Percentiles rank a stretch among this genome's conserved stretches.
These are phyloP conservation scores for Dioscorea zingiberensis DNA, from an alignment of 106 monocot species.

Conservation along the genomic window DNA sequence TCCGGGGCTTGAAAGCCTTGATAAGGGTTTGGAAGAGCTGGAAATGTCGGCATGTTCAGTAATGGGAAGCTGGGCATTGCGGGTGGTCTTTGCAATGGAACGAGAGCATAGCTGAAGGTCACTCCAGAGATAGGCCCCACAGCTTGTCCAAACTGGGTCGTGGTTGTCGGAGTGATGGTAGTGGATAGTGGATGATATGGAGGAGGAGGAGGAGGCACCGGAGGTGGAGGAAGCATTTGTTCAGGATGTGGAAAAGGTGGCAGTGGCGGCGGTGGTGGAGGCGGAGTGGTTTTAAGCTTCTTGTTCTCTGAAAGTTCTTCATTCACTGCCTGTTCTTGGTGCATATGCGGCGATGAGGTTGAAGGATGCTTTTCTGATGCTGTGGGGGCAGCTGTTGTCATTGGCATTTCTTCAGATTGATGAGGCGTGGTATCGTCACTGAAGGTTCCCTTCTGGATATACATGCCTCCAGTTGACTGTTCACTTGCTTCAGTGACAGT, in stretches of 20 bases:
- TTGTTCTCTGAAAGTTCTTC: background rate
- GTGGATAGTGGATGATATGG: background rate
- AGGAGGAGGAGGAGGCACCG: background rate
- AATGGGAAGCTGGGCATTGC: slow-evolving; percentile 10
- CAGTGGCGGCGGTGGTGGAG: background rate
- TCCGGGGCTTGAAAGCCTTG: slow-evolving; percentile 9
- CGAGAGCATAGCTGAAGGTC: slow-evolving; percentile 7
- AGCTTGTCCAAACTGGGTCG: background rate
- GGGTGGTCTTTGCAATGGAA: slow-evolving; percentile 6
- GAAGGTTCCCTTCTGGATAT: background rate
- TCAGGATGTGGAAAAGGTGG: background rate
- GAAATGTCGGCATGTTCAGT: slow-evolving; percentile 8
- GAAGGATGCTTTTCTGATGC: too few species aligned
- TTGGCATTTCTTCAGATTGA: background rate
- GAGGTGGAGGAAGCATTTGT: background rate
- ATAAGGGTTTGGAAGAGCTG: slow-evolving; percentile 9
- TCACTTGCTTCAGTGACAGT: background rate
- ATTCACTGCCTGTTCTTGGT: background rate
- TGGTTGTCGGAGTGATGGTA: background rate
- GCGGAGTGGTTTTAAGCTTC: slow-evolving; percentile 3
- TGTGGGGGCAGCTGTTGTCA: background rate
- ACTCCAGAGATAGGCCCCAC: slow-evolving; percentile 1
- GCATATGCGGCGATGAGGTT: background rate
- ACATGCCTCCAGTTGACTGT: background rate
- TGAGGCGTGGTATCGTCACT: too few species aligned